Base-by-base conservation (phyloP, 192 early-diverging fungal genomes). In the Gonapodya prolifera region DNA sequence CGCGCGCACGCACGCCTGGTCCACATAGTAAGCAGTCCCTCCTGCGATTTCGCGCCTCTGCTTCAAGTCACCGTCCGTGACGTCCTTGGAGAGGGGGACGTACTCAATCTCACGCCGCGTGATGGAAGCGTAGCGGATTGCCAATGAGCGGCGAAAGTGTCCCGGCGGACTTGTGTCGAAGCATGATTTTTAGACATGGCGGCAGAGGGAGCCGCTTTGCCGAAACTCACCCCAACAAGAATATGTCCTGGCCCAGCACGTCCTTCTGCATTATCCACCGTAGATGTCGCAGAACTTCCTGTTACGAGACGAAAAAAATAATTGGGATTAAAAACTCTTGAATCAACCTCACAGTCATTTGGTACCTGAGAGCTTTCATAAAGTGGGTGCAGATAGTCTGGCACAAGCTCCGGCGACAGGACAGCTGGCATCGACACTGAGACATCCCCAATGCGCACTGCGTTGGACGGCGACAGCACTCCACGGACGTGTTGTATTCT, bases 231-330 rank as follows among this genome's bases (percentile, higher is more conserved):
- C 91, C 92, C 35, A 92, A 86, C 75, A 94, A 83, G 80, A 94
- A 94, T 81, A 93, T 90, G 80, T 94, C 92, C 85, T 94, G 93
- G 1, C 89, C 85, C 13, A 93, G 83, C 76, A 85, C 86, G 45
- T 92, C 92, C 78, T 94, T 94, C 81, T 93, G 90, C 87, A 94
- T 92, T 84, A 94, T 93, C 93, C 93, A 88, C 16, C 82, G 78
- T 35, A 88, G 77, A 78, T 88, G 85, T 0, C 71, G 70, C 28
- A 86, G 69, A n/a, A 82, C 36, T 16, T 86, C 85, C 84, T 85
- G 30, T 0, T 8, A 0, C 1, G 8, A 79, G 78, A 70, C 69
- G 31, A 34, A 29, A 35, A 33, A 76, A 29, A 34, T 29, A 35
- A 1, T 30, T 29, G 75, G 30, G 75, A 2, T 2, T 30, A 33